These are phyloP conservation scores for Bryoglossum gracile DNA, from an alignment of 495 filamentous ascomycete species.

Conservation along the genomic window DNA sequence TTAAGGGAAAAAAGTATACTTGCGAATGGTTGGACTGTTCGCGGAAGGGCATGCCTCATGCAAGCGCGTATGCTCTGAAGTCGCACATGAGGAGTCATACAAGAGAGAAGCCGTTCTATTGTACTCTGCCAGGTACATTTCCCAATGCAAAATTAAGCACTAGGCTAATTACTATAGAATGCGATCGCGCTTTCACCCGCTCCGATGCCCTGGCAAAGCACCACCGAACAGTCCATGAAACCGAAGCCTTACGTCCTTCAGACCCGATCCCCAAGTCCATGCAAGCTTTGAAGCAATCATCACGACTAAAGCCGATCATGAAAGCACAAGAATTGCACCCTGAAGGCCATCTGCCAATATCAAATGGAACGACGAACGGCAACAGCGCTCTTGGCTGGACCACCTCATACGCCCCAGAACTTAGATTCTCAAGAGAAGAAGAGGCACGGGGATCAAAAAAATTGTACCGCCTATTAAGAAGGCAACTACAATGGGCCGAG, in stretches of 20 bases:
- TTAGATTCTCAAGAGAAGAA: conserved; percentile 63
- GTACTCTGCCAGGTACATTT: conserved; percentile 73
- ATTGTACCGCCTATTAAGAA: conserved; percentile 64
- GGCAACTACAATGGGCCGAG: conserved; percentile 76
- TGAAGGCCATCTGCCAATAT: conserved; percentile 37
- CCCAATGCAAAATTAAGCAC: neutral
- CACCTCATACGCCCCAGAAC: conserved; percentile 21
- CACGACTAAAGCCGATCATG: conserved; percentile 58
- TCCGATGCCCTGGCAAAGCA: conserved; percentile 97
- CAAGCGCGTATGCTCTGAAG: conserved; percentile 88
- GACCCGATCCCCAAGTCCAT: conserved; percentile 70
- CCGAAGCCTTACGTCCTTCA: conserved; percentile 81
- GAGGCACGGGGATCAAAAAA: conserved; percentile 58
- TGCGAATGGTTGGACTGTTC: conserved; percentile 92
- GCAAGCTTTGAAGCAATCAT: conserved; percentile 48
- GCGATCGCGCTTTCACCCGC: conserved; percentile 92
- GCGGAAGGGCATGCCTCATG: conserved; percentile 82
- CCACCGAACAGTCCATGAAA: conserved; percentile 98
- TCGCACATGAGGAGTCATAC: conserved; percentile 98
- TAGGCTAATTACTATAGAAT: conserved; percentile 52
- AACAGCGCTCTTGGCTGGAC: conserved; percentile 38
- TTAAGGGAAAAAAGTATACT: conserved; percentile 66
- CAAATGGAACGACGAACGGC: conserved; percentile 47
- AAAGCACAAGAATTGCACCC: conserved; percentile 39
- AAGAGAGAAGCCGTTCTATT: conserved; percentile 97